Percentiles rank a stretch among this genome's conserved stretches.
These are phyloP conservation scores for Grammothele lineata DNA, from an alignment of 768 basidiomycete genomes.

Conservation along the genomic window DNA sequence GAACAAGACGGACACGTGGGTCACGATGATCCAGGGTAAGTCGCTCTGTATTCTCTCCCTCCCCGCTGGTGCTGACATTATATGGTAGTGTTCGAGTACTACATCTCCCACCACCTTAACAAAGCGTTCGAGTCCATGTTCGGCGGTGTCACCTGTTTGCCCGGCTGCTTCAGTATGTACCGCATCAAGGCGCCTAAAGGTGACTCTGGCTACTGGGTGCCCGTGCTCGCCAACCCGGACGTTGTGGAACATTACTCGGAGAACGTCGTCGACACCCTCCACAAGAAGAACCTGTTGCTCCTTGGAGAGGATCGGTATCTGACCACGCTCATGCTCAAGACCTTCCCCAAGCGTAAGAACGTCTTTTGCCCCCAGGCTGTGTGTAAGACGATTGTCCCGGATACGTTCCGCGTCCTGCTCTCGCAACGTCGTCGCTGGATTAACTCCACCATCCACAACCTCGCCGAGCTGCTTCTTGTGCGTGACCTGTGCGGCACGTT, in stretches of 20 bases:
- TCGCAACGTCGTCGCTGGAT: conserved; percentile 99
- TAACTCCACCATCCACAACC: conserved; percentile 97
- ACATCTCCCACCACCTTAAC: conserved; percentile 98
- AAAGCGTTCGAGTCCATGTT: conserved; percentile 99
- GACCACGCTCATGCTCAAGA: conserved; percentile 95
- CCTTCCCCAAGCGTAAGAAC: conserved; percentile 99
- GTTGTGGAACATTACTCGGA: conserved; percentile 99
- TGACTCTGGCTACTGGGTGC: conserved; percentile 94
- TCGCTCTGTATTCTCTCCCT: conserved; percentile 9
- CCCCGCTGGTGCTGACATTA: background rate
- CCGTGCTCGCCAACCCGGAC: conserved; percentile 96
- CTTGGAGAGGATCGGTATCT: conserved; percentile 99
- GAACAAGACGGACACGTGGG: conserved; percentile 97
- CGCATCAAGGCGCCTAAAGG: conserved; percentile 99
- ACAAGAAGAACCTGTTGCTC: conserved; percentile 97
- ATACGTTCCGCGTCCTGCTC: conserved; percentile 88
- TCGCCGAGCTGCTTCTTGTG: conserved; percentile 91
- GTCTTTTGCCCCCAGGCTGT: conserved; percentile 98
- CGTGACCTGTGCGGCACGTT: conserved; percentile 99
- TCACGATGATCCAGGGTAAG: conserved; percentile 99
- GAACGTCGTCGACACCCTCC: conserved; percentile 97
- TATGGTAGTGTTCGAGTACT: conserved; percentile 99
- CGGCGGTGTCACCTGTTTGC: conserved; percentile 98
- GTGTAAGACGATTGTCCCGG: conserved; percentile 97
- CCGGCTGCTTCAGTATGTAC: conserved; percentile 99